These are phyloP conservation scores for Grammothele lineata DNA, from an alignment of 768 basidiomycete genomes.

Conservation along the genomic window DNA sequence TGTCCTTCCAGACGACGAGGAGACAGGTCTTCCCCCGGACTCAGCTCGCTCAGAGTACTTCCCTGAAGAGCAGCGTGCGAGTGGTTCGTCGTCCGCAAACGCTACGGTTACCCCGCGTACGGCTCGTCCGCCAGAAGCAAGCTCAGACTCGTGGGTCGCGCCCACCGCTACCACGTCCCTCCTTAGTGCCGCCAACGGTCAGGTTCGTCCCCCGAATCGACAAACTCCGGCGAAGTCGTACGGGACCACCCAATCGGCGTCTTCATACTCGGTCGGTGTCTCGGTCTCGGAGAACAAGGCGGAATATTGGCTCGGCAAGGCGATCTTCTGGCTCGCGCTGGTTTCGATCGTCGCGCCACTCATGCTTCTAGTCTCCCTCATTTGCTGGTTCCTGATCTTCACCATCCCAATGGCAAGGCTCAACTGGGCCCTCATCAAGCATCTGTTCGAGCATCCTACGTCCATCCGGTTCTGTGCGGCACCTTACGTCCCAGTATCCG, in stretches of 20 bases:
- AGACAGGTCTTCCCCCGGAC: slow-evolving; percentile 21
- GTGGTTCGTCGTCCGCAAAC: slow-evolving; percentile 28
- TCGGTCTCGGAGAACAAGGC: slow-evolving; percentile 22
- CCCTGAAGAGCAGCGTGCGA: slow-evolving; percentile 32
- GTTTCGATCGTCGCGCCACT: slow-evolving; percentile 79
- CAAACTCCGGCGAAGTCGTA: slow-evolving; percentile 54
- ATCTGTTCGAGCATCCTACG: slow-evolving; percentile 75
- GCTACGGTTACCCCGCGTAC: slow-evolving; percentile 42
- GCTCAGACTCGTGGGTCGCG: slow-evolving; percentile 40
- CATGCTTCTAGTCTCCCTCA: slow-evolving; percentile 79
- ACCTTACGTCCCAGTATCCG: slow-evolving; percentile 55
- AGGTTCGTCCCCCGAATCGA: slow-evolving; percentile 11
- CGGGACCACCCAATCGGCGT: slow-evolving; percentile 44
- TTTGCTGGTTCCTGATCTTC: slow-evolving; percentile 95
- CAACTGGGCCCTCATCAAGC: slow-evolving; percentile 88
- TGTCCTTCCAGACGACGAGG: slow-evolving; percentile 30
- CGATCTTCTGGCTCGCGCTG: slow-evolving; percentile 81
- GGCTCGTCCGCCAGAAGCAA: slow-evolving; percentile 28
- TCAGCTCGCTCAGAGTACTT: slow-evolving; percentile 8
- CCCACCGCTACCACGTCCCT: slow-evolving; percentile 44
- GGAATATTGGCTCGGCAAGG: slow-evolving; percentile 58
- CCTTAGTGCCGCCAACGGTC: slow-evolving; percentile 35
- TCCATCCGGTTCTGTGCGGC: slow-evolving; percentile 91
- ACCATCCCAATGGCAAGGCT: slow-evolving; percentile 98
- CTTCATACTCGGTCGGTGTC: slow-evolving; percentile 18